Evolutionary conservation across 805 yeast genomes (phyloP), one percentile per base, ranked within the genome.

Genomic region (Grigorovia transvaalensis): DNA sequence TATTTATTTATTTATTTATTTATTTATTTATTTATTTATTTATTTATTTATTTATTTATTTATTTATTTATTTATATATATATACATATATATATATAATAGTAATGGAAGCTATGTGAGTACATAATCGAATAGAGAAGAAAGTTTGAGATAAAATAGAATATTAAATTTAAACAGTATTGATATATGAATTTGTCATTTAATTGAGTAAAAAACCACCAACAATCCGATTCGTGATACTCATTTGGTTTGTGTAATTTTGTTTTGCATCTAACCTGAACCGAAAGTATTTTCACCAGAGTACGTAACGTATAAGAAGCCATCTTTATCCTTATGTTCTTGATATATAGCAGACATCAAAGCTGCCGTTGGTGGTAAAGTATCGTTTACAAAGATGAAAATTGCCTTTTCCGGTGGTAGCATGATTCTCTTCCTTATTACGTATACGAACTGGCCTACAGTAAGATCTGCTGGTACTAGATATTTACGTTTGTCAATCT

Each of bases 281-380:
- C 99, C 99, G 74, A 93, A 93, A 7, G 99, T 93, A 72, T 93
- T 93, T 71, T 93, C 99, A 48, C 99, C 98, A 7, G 96, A 87
- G 73, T 91, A 91, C 57, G 95, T 80, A 57, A 93, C 91, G 71
- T 93, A 93, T 65, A 93, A 80, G 71, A 93, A 93, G 41, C 99
- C 99, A 68, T 93, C 99, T 65, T 91, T 91, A 67, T 93, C 99
- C 73, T 89, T 89, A 71, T 93, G 96, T 70, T 93, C 97, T 63
- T 90, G 95, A 66, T 93, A 93, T 57, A 93, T 85, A 23, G 93
- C 79, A 61, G 95, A 85, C 93, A 93, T 88, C 59, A 93, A 78
- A 17, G 98, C 96, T 19, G 98, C 97, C 2, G 99, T 93, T 47
- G 98, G 98, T 11, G 99, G 99, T 60, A 93, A 78, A 52, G 93